These are phyloP conservation scores for Suhomyces faveliae DNA, from an alignment of 805 yeast species.

Conservation along the genomic window DNA sequence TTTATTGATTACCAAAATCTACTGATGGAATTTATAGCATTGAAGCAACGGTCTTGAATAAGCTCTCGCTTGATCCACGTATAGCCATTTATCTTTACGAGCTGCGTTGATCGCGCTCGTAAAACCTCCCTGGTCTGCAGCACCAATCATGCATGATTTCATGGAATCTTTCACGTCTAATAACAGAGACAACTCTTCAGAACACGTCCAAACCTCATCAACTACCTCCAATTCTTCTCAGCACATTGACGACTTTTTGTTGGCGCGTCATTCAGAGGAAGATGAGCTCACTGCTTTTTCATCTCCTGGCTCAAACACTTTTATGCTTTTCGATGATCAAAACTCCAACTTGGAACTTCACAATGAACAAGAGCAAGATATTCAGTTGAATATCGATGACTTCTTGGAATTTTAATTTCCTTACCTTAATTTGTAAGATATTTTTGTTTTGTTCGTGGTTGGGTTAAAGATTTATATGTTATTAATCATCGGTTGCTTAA, in stretches of 20 bases:
- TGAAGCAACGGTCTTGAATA: conserved; percentile 26
- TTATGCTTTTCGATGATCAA: conserved; percentile 3
- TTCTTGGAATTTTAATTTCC: conserved; percentile 26
- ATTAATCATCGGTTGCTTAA: conserved; percentile 1
- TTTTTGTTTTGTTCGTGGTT: conserved; percentile 13
- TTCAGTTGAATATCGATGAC: conserved; percentile 28
- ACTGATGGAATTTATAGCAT: conserved; percentile 28
- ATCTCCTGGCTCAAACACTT: conserved; percentile 2
- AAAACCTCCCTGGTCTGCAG: conserved; percentile 33
- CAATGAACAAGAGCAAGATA: conserved; percentile 11
- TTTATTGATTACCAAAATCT: neutral
- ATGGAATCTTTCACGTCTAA: conserved; percentile 17
- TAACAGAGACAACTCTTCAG: conserved; percentile 7
- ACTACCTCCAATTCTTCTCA: conserved; percentile 3
- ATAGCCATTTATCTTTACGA: conserved; percentile 1
- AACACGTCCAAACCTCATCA: neutral
- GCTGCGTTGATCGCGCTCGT: conserved; percentile 3
- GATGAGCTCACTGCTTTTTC: conserved; percentile 2
- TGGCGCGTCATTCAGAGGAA: conserved; percentile 8
- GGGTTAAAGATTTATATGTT: conserved; percentile 12
- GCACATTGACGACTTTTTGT: conserved; percentile 13
- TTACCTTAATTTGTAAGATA: neutral
- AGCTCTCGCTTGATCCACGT: conserved; percentile 12
- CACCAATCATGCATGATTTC: conserved; percentile 37
- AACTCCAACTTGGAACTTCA: neutral